Evolutionary conservation across 2,329 filamentous ascomycete genomes (phyloP), one percentile per base, ranked within the genome.

Genomic region (Coniochaeta prunicola): DNA sequence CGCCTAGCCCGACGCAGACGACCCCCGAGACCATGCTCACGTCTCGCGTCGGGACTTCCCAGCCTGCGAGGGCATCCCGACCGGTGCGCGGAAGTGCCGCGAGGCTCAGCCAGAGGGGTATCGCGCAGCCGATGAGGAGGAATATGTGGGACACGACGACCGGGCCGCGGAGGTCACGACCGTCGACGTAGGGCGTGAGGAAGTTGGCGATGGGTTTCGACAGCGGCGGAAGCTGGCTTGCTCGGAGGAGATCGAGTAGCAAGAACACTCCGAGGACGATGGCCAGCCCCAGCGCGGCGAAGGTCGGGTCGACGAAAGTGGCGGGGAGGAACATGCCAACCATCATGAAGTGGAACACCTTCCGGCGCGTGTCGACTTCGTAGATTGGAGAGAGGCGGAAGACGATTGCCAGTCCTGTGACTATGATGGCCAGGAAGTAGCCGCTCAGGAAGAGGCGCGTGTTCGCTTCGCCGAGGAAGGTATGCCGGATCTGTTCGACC

Each of bases 291-390:
- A 99, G 78, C 1, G 89, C 85, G 56, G 87, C 86, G 71, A 91
- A 97, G 42, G 87, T 80, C 0, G 94, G 93, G 71, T 99, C 94
- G 63, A 97, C 76, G 69, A 86, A 97, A 2, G 88, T 90, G 1
- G 90, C 86, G 0, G 94, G 92, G 1, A 97, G 80, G 59, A 99
- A 87, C 91, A 99, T 97, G 59, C 86, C 86, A 8, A 97, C 93
- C 89, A 97, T 97, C 82, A 93, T 96, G 65, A 96, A 96, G 72
- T 99, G 94, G 71, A 99, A 99, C 26, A 97, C 90, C 73, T 99
- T 99, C 56, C 94, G 86, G 56, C 94, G 85, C 1, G 94, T 99
- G 74, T 99, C 94, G 53, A 99, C 93, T 73, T 97, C 92, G 64
- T 90, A 92, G 56, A 90, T 78, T 3, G 85, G 78, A 42, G 88